Evolutionary conservation across 2,329 filamentous ascomycete species (phyloP).

Genomic region (Nannizziopsis arthrosporioides): DNA sequence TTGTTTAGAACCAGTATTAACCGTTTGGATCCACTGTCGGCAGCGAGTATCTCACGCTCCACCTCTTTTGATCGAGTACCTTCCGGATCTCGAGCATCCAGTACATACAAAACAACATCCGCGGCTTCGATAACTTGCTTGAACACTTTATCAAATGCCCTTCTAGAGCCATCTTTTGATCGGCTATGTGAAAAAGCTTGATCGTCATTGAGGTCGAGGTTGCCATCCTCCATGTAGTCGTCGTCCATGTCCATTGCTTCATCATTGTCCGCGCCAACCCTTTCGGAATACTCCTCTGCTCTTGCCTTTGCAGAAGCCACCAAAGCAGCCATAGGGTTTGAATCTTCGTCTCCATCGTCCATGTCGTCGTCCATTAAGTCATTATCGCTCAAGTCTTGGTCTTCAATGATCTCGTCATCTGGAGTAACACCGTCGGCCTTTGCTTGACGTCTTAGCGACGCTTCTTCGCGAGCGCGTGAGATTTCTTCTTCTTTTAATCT

Average conservation of each 20-base stretch:
- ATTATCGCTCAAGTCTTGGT: slow-evolving; percentile 28
- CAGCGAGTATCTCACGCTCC: slow-evolving; percentile 83
- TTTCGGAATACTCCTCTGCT: slow-evolving; percentile 61
- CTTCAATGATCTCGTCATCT: slow-evolving; percentile 27
- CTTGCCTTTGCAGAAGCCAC: slow-evolving; percentile 70
- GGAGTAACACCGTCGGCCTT: slow-evolving; percentile 21
- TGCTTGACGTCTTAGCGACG: slow-evolving; percentile 36
- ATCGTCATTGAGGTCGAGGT: slow-evolving; percentile 44
- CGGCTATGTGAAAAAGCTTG: slow-evolving; percentile 13
- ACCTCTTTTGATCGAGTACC: slow-evolving; percentile 83
- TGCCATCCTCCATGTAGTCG: slow-evolving; percentile 37
- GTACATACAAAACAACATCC: slow-evolving; percentile 83
- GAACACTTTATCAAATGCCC: slow-evolving; percentile 90
- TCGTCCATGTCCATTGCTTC: slow-evolving; percentile 40
- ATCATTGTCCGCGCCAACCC: slow-evolving; percentile 49
- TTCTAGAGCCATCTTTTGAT: slow-evolving; percentile 55
- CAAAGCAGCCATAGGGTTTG: slow-evolving; percentile 86
- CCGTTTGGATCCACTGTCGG: slow-evolving; percentile 68
- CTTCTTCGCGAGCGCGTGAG: slow-evolving; percentile 57
- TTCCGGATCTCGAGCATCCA: slow-evolving; percentile 84
- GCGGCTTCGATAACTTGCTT: slow-evolving; percentile 82
- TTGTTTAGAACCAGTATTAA: slow-evolving; percentile 91
- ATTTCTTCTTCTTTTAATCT: slow-evolving; percentile 69
- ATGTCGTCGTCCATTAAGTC: slow-evolving; percentile 39
- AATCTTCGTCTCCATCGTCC: slow-evolving; percentile 53